Percentiles rank a stretch among this genome's conserved stretches.
Conservation (phyloP, 2,329 filamentous ascomycete species). For the Pseudogymnoascus sp. region DNA sequence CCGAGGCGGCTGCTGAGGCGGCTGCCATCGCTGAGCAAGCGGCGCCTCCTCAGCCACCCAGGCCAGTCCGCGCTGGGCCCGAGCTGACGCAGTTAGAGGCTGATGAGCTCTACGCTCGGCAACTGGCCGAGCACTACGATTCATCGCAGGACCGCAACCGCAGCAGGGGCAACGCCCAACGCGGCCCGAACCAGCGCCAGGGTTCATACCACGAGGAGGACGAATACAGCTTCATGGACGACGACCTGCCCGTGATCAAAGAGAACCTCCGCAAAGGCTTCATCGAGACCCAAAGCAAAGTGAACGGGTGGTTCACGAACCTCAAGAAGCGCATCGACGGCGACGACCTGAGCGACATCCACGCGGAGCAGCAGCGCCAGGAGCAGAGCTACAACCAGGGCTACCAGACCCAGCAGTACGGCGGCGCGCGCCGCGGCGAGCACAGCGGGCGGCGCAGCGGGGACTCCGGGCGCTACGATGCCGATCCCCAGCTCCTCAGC, state of each 20-base stretch:
- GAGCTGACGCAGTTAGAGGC: constrained; percentile 75
- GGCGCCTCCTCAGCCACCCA: constrained; percentile 76
- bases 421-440: constrained; percentile 43
- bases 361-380: constrained; percentile 56
- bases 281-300: constrained; percentile 81
- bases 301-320: constrained; percentile 86
- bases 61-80: constrained; percentile 49
- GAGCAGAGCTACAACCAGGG: constrained; percentile 30
- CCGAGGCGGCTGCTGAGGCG: constrained; percentile 53
- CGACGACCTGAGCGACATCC: constrained; percentile 43
- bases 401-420: constrained; percentile 29
- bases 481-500: constrained; percentile 79
- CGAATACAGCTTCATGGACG: constrained; percentile 89
- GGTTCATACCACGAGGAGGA: constrained; percentile 45
- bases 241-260: constrained; percentile 86
- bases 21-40: constrained; percentile 52
- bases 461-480: constrained; percentile 88
- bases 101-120: constrained; percentile 85
- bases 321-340: constrained; percentile 92
- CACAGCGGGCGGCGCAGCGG: constrained; percentile 64
- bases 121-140: constrained; percentile 80
- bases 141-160: constrained; percentile 44
- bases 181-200: constrained; percentile 40
- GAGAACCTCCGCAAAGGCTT: constrained; percentile 94
- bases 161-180: constrained; percentile 34